Percentiles rank a stretch among this genome's conserved stretches.
Evolutionary conservation across 768 basidiomycete genomes (phyloP).

Genomic region (Auriculariales sp.): DNA sequence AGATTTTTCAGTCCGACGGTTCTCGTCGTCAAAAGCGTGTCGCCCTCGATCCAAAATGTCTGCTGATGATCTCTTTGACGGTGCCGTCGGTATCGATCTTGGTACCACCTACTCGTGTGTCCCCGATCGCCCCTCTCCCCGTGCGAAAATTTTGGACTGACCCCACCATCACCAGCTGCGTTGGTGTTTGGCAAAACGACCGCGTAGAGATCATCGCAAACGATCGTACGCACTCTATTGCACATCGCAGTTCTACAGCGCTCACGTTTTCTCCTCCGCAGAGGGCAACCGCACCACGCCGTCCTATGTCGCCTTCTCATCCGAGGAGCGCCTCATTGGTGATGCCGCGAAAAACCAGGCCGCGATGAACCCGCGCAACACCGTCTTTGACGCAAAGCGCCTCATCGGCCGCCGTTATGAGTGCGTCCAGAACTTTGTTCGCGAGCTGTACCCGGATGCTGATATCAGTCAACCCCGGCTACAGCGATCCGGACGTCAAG

Average conservation of each 20-base stretch:
- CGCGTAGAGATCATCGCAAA: conserved; percentile 98
- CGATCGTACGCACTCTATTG: conserved; percentile 28
- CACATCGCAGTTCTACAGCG: background rate
- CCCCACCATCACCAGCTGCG: conserved; percentile 67
- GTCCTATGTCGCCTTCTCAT: conserved; percentile 91
- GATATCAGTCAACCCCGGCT: conserved; percentile 15
- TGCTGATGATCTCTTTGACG: conserved; percentile 80
- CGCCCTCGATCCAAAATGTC: conserved; percentile 38
- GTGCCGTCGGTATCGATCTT: conserved; percentile 93
- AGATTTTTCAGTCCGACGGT: conserved; percentile 12
- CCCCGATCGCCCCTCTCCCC: background rate
- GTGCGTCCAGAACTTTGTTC: conserved; percentile 10
- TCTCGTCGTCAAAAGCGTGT: conserved; percentile 8
- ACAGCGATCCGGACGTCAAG: conserved; percentile 60
- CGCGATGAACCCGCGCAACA: conserved; percentile 96
- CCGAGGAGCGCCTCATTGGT: conserved; percentile 92
- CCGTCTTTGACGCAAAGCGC: conserved; percentile 97
- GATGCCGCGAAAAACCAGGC: conserved; percentile 99
- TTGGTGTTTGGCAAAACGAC: conserved; percentile 99
- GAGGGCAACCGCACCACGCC: conserved; percentile 89
- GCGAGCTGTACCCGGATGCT: conserved; percentile 26
- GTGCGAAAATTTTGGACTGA: too few species aligned
- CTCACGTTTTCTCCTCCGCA: background rate
- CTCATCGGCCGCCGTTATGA: conserved; percentile 88
- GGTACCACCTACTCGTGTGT: conserved; percentile 93